Evolutionary conservation across 345 rosid genomes (phyloP).

Genomic region (Linum lewisii): DNA sequence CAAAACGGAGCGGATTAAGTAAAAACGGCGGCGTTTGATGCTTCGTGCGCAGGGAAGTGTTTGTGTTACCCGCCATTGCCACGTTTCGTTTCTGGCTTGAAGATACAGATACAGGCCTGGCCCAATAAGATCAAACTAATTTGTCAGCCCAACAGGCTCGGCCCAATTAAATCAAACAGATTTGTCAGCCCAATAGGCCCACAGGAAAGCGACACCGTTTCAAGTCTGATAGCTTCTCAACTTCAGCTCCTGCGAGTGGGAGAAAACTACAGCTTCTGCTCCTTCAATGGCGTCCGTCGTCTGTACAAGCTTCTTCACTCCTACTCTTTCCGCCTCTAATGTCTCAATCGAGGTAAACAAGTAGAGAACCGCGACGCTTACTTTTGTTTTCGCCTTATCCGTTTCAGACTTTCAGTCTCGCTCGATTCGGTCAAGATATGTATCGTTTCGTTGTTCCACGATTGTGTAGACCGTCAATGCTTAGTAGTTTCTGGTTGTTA

Average conservation of each 20-base stretch:
- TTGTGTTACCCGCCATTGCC: not conserved
- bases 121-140: too few species aligned
- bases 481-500: too few species aligned
- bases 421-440: too few species aligned
- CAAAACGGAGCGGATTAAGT: too few species aligned
- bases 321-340: slow-evolving; percentile 8
- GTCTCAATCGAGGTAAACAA: slow-evolving; percentile 13
- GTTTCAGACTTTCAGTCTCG: too few species aligned
- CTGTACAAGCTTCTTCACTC: slow-evolving; percentile 11
- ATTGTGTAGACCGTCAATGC: too few species aligned
- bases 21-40: not conserved
- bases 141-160: too few species aligned
- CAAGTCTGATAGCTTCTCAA: not conserved
- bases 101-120: not conserved
- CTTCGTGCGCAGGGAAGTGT: not conserved
- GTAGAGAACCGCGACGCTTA: too few species aligned
- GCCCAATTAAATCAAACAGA: too few species aligned
- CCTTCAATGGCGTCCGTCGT: slow-evolving; percentile 20
- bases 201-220: slow-evolving; percentile 4
- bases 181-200: too few species aligned
- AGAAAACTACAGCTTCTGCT: not conserved
- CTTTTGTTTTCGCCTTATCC: too few species aligned
- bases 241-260: slow-evolving; percentile 1
- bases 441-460: too few species aligned
- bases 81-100: not conserved